Conservation (phyloP, 495 filamentous ascomycete species). For the Stereocaulon alpinum region DNA sequence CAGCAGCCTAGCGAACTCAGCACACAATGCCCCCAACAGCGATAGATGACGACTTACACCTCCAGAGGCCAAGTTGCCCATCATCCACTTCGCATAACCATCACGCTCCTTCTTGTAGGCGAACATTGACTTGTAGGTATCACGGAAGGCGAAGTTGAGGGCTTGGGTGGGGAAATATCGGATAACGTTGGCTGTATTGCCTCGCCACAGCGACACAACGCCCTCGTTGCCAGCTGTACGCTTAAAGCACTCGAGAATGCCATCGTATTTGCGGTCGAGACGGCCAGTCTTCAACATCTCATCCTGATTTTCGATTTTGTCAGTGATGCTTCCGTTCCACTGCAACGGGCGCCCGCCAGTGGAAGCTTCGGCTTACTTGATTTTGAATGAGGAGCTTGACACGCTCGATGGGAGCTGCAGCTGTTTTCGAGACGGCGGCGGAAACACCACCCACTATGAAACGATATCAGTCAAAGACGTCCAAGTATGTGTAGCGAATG, state of each 20-base stretch:
- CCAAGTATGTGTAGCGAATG: slow-evolving; percentile 21
- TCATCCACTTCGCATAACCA: slow-evolving; percentile 98
- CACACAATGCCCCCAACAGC: slow-evolving; percentile 5
- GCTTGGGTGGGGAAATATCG: slow-evolving; percentile 99
- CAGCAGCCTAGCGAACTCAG: slow-evolving; percentile 61
- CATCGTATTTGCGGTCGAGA: slow-evolving; percentile 93
- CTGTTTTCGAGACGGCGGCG: slow-evolving; percentile 99
- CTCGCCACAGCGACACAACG: slow-evolving; percentile 85
- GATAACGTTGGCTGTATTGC: slow-evolving; percentile 99
- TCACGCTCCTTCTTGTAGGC: slow-evolving; percentile 99
- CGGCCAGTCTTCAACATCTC: slow-evolving; percentile 98
- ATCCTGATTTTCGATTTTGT: slow-evolving; percentile 51
- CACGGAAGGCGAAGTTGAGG: slow-evolving; percentile 99
- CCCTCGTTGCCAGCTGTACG: slow-evolving; percentile 76
- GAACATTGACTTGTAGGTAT: slow-evolving; percentile 99
- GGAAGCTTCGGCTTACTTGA: slow-evolving; percentile 57
- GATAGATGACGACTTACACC: slow-evolving; percentile 59
- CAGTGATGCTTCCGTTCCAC: neutral
- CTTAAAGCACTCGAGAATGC: slow-evolving; percentile 88
- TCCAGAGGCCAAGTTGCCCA: slow-evolving; percentile 98
- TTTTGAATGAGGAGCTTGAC: slow-evolving; percentile 99
- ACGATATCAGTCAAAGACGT: slow-evolving; percentile 30
- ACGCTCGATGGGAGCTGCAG: slow-evolving; percentile 99
- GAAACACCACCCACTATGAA: slow-evolving; percentile 94
- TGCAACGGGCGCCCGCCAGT: neutral